Evolutionary conservation across 352 stramenopile species (phyloP).

Genomic region (Pythium insidiosum): DNA sequence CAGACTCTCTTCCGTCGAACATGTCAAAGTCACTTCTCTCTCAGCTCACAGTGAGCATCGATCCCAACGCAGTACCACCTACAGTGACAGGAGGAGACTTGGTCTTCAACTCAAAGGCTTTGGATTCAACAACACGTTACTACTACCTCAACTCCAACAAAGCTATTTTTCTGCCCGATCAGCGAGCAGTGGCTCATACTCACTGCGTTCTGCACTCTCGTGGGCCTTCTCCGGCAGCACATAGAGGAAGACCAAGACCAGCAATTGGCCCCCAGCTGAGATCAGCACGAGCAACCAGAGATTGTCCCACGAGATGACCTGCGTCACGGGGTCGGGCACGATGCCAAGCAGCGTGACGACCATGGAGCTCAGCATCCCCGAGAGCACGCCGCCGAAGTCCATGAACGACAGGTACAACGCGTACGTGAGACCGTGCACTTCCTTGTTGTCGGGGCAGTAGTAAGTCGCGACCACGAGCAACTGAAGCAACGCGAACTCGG

Average conservation of each 20-base stretch:
- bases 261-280: constrained; percentile 42
- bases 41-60: no score
- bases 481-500: constrained; percentile 75
- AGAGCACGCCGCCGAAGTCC: constrained; percentile 77
- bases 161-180: no score
- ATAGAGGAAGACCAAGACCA: constrained; percentile 61
- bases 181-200: constrained; percentile 22
- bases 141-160: constrained; percentile 1
- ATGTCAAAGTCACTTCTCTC: no score
- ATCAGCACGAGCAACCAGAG: constrained; percentile 59
- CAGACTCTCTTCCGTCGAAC: no score
- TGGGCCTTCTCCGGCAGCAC: constrained; percentile 62
- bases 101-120: no score
- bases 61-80: no score
- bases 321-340: constrained; percentile 36
- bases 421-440: constrained; percentile 70
- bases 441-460: constrained; percentile 48
- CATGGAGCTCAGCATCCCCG: constrained; percentile 44
- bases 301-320: constrained; percentile 47
- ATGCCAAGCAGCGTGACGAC: constrained; percentile 55
- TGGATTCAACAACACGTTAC: constrained; percentile 1
- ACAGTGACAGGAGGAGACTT: no score
- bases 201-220: constrained; percentile 5
- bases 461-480: constrained; percentile 78
- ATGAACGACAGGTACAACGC: constrained; percentile 79